These are phyloP conservation scores for Cryoendolithus antarcticus DNA, from an alignment of 2,329 filamentous ascomycete genomes.

Conservation along the genomic window DNA sequence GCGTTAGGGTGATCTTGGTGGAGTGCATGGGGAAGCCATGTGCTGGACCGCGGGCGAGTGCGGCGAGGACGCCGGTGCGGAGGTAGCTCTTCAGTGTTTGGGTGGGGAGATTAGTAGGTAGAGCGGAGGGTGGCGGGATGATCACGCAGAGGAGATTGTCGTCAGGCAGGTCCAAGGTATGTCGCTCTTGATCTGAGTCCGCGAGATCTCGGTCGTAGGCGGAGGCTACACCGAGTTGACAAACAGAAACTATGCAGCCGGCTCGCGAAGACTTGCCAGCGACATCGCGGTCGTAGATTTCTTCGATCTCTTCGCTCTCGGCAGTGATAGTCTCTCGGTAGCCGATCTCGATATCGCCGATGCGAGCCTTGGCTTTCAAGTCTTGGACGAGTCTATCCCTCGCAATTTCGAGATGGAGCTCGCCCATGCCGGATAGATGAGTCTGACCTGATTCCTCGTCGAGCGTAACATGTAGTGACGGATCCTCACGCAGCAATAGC, in stretches of 20 bases:
- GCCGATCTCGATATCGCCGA: slow-evolving; percentile 87
- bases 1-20: slow-evolving; percentile 55
- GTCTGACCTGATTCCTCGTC: slow-evolving; percentile 90
- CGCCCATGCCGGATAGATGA: slow-evolving; percentile 89
- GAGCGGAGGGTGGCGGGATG: slow-evolving; percentile 31
- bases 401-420: slow-evolving; percentile 88
- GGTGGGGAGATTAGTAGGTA: slow-evolving; percentile 43
- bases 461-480: slow-evolving; percentile 70
- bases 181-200: slow-evolving; percentile 13
- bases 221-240: slow-evolving; percentile 15
- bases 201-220: slow-evolving; percentile 34
- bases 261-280: slow-evolving; percentile 71
- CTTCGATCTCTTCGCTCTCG: slow-evolving; percentile 43
- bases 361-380: slow-evolving; percentile 72
- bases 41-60: slow-evolving; percentile 71
- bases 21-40: slow-evolving; percentile 70
- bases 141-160: slow-evolving; percentile 56
- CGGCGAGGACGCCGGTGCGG: slow-evolving; percentile 69
- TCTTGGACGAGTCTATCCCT: slow-evolving; percentile 77
- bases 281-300: slow-evolving; percentile 64
- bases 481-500: slow-evolving; percentile 78
- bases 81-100: slow-evolving; percentile 42
- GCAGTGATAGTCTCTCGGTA: slow-evolving; percentile 72
- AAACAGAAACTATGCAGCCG: slow-evolving; percentile 56
- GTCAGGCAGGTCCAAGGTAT: slow-evolving; percentile 41